A percentile compares a stretch with the other conserved stretches of the same genome.
Conservation (phyloP, 768 basidiomycete species). For the Calocera cornea region DNA sequence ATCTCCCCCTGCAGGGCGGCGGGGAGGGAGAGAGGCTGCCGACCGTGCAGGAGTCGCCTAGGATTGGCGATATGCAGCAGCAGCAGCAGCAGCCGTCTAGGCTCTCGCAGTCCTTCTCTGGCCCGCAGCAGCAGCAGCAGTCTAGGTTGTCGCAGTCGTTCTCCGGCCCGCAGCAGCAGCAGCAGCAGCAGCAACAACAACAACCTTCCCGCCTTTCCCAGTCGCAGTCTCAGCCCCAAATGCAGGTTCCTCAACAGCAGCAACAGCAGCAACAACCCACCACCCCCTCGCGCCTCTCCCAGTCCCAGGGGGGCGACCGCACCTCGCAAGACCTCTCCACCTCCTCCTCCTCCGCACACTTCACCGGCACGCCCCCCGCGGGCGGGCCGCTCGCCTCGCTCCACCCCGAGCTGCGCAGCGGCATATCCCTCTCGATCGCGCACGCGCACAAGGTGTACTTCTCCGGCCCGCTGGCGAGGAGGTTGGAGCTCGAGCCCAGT, state of each 20-base stretch:
- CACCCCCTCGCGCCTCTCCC: conserved; percentile 2
- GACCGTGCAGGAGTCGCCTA: background rate
- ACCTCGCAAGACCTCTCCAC: conserved; percentile 15
- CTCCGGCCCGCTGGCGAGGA: conserved; percentile 67
- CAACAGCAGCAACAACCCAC: background rate
- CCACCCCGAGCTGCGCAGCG: conserved; percentile 71
- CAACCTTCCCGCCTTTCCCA: conserved; percentile 9
- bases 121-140: background rate
- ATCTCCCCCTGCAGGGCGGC: background rate
- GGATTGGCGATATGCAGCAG: too few relatives aligned
- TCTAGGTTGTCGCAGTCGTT: background rate
- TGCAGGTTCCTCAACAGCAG: conserved; percentile 7
- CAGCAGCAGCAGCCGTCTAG: background rate
- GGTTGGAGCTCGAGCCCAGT: conserved; percentile 63
- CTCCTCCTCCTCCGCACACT: conserved; percentile 21
- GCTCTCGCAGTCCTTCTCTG: background rate
- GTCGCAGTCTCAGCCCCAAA: background rate
- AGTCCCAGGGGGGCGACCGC: background rate
- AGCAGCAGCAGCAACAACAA: conserved; percentile 6
- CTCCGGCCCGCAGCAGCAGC: background rate
- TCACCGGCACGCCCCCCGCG: background rate
- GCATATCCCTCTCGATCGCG: conserved; percentile 56
- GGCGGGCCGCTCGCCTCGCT: conserved; percentile 19
- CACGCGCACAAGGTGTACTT: conserved; percentile 80
- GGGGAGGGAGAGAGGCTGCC: background rate